A percentile compares a stretch with the other conserved stretches of the same genome.
These are phyloP conservation scores for Fomitiporia mediterranea DNA, from an alignment of 1,284 basidiomycete genomes.

Conservation along the genomic window DNA sequence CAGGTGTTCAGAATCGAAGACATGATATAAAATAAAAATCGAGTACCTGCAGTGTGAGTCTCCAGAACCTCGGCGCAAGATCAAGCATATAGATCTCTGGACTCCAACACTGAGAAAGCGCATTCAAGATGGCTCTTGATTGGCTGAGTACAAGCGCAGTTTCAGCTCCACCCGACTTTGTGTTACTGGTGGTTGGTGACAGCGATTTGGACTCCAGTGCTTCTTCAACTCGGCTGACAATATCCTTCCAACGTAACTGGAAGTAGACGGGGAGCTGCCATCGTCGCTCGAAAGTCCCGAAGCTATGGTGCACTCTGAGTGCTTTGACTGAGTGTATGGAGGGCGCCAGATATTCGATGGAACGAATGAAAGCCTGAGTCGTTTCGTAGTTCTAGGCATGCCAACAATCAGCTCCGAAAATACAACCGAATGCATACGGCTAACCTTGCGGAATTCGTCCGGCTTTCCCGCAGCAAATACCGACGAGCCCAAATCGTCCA, in stretches of 20 bases:
- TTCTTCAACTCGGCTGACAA: slow-evolving; percentile 73
- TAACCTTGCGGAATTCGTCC: slow-evolving; percentile 82
- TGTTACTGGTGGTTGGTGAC: slow-evolving; percentile 32
- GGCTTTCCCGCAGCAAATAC: slow-evolving; percentile 92
- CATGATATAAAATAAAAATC: slow-evolving; percentile 12
- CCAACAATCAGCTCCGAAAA: not conserved
- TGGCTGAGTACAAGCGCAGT: slow-evolving; percentile 55
- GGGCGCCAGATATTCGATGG: slow-evolving; percentile 79
- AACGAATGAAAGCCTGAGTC: slow-evolving; percentile 80
- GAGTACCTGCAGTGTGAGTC: slow-evolving; percentile 75
- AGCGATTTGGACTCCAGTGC: slow-evolving; percentile 44
- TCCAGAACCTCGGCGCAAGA: slow-evolving; percentile 82
- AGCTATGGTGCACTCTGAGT: slow-evolving; percentile 71
- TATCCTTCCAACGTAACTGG: slow-evolving; percentile 96
- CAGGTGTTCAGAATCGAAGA: not conserved
- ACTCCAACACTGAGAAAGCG: slow-evolving; percentile 79
- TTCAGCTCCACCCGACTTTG: not conserved
- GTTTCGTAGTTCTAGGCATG: slow-evolving; percentile 69
- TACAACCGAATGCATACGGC: slow-evolving; percentile 21
- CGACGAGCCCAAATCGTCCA: slow-evolving; percentile 75
- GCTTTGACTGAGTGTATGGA: slow-evolving; percentile 63
- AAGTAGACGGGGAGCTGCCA: slow-evolving; percentile 99
- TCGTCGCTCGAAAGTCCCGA: slow-evolving; percentile 69
- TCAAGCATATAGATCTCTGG: slow-evolving; percentile 80
- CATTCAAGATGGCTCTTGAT: slow-evolving; percentile 64